Conservation (phyloP, 1,284 basidiomycete genomes). For the Microbotryum saponariae region DNA sequence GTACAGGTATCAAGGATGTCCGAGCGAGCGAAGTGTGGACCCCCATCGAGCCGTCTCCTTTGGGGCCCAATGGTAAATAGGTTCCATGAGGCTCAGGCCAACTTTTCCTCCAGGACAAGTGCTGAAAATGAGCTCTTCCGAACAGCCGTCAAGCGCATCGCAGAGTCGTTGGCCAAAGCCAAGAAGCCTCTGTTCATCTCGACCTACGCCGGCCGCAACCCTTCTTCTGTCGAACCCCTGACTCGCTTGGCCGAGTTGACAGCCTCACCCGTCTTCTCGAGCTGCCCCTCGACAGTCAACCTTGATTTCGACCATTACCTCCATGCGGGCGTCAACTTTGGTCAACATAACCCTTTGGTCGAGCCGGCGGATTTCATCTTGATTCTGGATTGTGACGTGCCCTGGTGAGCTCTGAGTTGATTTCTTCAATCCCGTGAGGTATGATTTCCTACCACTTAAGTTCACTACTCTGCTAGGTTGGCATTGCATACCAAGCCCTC, state of each 20-base stretch:
- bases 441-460: background rate
- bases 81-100: constrained; percentile 41
- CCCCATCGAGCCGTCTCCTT: constrained; percentile 48
- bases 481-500: constrained; percentile 48
- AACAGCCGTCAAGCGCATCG: constrained; percentile 48
- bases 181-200: constrained; percentile 57
- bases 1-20: constrained; percentile 10
- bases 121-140: background rate
- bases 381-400: constrained; percentile 56
- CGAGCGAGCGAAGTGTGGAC: constrained; percentile 44
- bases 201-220: constrained; percentile 55
- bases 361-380: constrained; percentile 55
- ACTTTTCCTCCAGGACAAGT: background rate
- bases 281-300: constrained; percentile 51
- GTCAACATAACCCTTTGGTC: constrained; percentile 46
- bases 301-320: constrained; percentile 54
- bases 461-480: constrained; percentile 38
- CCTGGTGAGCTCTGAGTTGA: constrained; percentile 45
- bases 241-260: constrained; percentile 49
- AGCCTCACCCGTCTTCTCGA: constrained; percentile 51
- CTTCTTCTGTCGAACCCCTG: constrained; percentile 48
- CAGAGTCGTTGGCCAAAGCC: constrained; percentile 49
- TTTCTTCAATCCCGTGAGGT: background rate
- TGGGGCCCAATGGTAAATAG: too few species aligned
- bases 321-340: constrained; percentile 50